Conservation (phyloP, 2,329 filamentous ascomycete species). For the Colletotrichum sp. region DNA sequence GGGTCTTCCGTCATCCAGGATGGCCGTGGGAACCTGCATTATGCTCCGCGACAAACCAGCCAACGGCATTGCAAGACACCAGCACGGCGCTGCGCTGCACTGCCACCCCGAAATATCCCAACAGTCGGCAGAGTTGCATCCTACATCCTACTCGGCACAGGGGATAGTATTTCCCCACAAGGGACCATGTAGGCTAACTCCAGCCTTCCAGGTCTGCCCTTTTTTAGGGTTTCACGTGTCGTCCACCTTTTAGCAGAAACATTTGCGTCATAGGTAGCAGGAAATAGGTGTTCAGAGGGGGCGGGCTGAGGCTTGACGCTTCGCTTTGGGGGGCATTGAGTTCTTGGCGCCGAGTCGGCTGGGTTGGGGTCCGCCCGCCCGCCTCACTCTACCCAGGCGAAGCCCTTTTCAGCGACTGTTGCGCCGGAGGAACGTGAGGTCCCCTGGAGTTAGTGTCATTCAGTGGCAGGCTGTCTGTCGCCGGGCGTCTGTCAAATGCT, state of each 20-base stretch:
- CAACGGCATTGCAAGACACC: neutral
- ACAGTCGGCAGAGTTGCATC: neutral
- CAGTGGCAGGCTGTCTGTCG: neutral
- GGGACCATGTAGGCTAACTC: neutral
- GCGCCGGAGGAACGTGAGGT: neutral
- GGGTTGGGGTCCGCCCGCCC: neutral
- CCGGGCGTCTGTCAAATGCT: neutral
- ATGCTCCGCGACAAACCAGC: neutral
- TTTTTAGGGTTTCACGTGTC: conserved; percentile 5
- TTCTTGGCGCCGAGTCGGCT: neutral
- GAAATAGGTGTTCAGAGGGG: neutral
- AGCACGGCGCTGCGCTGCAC: neutral
- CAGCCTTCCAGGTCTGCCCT: neutral
- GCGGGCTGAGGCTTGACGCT: neutral
- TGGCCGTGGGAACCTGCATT: neutral
- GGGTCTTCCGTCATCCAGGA: neutral
- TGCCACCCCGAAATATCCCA: neutral
- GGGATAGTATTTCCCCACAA: conserved; percentile 4
- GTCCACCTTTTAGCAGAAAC: conserved; percentile 6
- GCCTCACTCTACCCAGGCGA: neutral
- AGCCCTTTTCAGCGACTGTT: neutral
- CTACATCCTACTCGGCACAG: neutral
- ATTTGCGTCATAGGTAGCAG: conserved; percentile 14
- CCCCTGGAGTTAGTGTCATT: neutral
- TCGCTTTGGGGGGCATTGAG: neutral